Evolutionary conservation across 352 stramenopile species (phyloP).

Genomic region (Phytophthora idaei): DNA sequence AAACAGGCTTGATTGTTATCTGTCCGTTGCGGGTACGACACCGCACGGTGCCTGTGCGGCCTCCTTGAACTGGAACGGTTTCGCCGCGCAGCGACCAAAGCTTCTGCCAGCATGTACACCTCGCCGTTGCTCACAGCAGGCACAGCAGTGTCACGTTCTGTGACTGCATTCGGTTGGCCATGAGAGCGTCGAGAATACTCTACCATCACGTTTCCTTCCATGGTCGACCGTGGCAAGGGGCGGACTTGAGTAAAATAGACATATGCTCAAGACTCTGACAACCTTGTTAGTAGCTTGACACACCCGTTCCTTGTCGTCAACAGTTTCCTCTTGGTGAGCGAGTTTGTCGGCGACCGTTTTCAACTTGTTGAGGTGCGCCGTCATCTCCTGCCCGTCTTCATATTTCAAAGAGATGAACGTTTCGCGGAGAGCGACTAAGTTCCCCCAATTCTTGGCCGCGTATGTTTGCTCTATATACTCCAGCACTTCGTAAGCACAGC

Average conservation of each 20-base stretch:
- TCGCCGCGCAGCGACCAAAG: not conserved
- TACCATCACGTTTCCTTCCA: constrained; percentile 1
- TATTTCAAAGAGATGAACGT: not conserved
- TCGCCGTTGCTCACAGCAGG: not conserved
- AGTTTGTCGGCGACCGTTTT: constrained; percentile 2
- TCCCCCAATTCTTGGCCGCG: not conserved
- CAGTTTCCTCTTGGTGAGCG: not conserved
- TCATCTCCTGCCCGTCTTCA: not conserved
- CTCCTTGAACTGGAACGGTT: not conserved
- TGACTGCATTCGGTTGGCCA: not conserved
- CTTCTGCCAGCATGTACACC: not conserved
- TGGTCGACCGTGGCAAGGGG: not conserved
- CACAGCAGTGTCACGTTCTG: not conserved
- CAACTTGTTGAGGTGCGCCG: not conserved
- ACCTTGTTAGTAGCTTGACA: not conserved
- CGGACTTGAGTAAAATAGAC: constrained; percentile 1
- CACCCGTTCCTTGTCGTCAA: not conserved
- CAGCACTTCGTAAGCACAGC: not conserved
- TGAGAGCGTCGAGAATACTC: constrained; percentile 1
- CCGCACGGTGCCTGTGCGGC: not conserved
- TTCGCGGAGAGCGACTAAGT: no score
- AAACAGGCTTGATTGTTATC: not conserved
- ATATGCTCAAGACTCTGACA: not conserved
- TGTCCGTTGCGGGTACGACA: not conserved
- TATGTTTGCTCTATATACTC: constrained; percentile 1